Base-by-base conservation (phyloP, 345 rosid species). In the Garcia nutans region DNA sequence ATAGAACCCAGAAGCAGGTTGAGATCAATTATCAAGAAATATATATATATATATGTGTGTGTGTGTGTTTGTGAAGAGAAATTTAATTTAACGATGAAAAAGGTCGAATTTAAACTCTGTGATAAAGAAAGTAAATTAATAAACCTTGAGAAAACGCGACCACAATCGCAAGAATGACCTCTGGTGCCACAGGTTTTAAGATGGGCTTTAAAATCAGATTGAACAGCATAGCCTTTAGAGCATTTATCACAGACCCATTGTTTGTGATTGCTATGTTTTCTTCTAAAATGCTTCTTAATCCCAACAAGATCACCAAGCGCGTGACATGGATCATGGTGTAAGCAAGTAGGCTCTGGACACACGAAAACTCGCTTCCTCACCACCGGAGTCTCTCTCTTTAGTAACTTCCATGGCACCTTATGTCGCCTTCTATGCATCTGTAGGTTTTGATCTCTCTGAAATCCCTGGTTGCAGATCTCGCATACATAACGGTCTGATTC, bases 261-360 rank as follows among this genome's bases (percentile, higher is more conserved):
- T 78, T 89, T 93, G 81, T 88, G 89, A 70, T 86, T 82, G 83
- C 99, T 93, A 75, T 95, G 99, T 76, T 95, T 95, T 74, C 98
- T 78, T 33, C 97, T 82, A 81, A 89, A 94, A 76, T 94, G 98
- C 72, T 94, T 96, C 88, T 94, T 93, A 78, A 92, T 93, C 64
- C 98, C 98, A n/a, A 94, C 98, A 44, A 94, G 88, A 86, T 95
- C 99, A 41, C 99, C 99, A 1, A 95, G 87, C 13, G 99, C 99
- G 64, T 95, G 97, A 64, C 96, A 93, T 0, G 99, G 99, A 80
- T 95, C 88, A 62, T 93, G 94, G 87, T 95, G 99, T 54, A 95
- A 86, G 84, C 99, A 95, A 47, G 86, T 93, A 0, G 97, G 92
- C 80, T 95, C 97, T 10, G 99, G 99, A 76, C 99, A 95, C 0